These are phyloP conservation scores for Macrophomina pseudophaseolina DNA, from an alignment of 2,329 filamentous ascomycete species.

Conservation along the genomic window DNA sequence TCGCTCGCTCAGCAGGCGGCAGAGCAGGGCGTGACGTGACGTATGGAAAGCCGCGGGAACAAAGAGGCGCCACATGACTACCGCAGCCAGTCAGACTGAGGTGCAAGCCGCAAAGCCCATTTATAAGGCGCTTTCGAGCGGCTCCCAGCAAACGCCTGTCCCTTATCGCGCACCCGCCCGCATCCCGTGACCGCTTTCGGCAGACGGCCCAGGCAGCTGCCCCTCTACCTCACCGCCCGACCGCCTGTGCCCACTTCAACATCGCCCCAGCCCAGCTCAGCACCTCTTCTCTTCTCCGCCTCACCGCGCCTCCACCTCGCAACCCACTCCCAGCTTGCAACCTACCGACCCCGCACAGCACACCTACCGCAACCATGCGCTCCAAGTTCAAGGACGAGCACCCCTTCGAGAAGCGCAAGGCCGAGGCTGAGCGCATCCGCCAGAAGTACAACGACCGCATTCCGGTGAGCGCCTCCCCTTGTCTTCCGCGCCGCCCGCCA, in stretches of 20 bases:
- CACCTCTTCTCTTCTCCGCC: slow-evolving; percentile 35
- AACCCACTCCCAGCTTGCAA: slow-evolving; percentile 26
- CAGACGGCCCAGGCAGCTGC: slow-evolving; percentile 16
- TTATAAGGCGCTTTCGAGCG: slow-evolving; percentile 18
- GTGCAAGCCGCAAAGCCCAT: not conserved
- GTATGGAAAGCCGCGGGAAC: slow-evolving; percentile 21
- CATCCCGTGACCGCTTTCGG: slow-evolving; percentile 5
- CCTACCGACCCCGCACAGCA: slow-evolving; percentile 22
- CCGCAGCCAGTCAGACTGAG: slow-evolving; percentile 10
- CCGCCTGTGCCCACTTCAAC: slow-evolving; percentile 20
- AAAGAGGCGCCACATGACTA: slow-evolving; percentile 22
- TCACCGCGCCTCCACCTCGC: slow-evolving; percentile 33
- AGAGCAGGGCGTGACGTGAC: slow-evolving; percentile 16
- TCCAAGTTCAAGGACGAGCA: slow-evolving; percentile 99
- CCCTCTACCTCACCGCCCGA: slow-evolving; percentile 23
- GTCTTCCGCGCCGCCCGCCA: slow-evolving; percentile 22
- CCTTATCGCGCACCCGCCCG: not conserved
- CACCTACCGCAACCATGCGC: slow-evolving; percentile 69
- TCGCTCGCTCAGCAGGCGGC: slow-evolving; percentile 2
- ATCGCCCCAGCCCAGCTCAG: slow-evolving; percentile 37
- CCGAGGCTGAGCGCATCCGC: slow-evolving; percentile 97
- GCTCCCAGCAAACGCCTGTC: not conserved
- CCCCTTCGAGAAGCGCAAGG: slow-evolving; percentile 99
- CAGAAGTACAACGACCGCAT: slow-evolving; percentile 99
- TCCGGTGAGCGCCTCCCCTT: slow-evolving; percentile 70